Conservation (phyloP, 73 alveolate species). For the Paramecium tetraurelia region DNA sequence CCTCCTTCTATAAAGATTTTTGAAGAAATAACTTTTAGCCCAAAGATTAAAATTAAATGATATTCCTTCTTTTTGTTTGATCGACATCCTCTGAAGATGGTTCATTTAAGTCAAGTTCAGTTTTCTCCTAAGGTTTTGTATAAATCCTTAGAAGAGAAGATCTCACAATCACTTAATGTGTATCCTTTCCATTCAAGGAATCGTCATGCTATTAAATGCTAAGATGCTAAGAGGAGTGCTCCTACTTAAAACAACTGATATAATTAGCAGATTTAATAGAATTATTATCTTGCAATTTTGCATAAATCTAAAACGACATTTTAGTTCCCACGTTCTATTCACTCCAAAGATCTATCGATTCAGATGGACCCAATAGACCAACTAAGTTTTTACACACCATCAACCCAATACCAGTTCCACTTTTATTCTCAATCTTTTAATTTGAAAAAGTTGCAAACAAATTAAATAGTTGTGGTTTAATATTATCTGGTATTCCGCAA, state of each 20-base stretch:
- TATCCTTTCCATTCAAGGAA: background rate
- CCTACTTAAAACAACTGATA: background rate
- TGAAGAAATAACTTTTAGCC: background rate
- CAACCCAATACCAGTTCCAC: slow-evolving; percentile 60
- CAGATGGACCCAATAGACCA: slow-evolving; percentile 34
- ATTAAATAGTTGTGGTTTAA: slow-evolving; percentile 37
- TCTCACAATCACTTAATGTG: background rate
- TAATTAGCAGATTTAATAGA: background rate
- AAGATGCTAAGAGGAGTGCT: background rate
- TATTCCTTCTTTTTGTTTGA: background rate
- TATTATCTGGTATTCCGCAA: slow-evolving; percentile 33
- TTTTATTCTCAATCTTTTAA: slow-evolving; percentile 32
- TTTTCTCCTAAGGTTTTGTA: background rate
- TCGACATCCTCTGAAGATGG: background rate
- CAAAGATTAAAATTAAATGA: background rate
- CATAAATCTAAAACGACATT: slow-evolving; percentile 34
- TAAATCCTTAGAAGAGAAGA: background rate
- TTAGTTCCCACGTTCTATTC: slow-evolving; percentile 7
- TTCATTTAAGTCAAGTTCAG: background rate
- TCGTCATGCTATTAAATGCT: background rate
- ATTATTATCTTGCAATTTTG: background rate
- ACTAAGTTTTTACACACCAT: slow-evolving; percentile 51
- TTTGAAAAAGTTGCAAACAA: slow-evolving; percentile 49
- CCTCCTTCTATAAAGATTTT: background rate
- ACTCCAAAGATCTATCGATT: slow-evolving; percentile 34